A percentile compares a stretch with the other conserved stretches of the same genome.
These are phyloP conservation scores for Spathaspora sp. DNA, from an alignment of 1,139 yeast genomes.

Conservation along the genomic window DNA sequence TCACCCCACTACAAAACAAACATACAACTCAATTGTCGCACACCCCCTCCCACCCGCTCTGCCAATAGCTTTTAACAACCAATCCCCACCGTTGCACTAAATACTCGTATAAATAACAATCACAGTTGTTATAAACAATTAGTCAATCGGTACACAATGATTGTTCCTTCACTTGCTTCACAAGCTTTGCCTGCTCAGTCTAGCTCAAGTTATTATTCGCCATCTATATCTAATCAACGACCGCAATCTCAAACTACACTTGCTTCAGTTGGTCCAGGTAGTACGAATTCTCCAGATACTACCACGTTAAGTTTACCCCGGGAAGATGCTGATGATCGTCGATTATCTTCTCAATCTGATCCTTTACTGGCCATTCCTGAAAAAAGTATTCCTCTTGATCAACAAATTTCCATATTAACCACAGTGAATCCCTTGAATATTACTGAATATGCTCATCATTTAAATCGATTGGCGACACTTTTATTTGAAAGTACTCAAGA, in stretches of 20 bases:
- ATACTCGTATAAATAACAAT: not conserved
- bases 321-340: not conserved
- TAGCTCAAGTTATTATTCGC: not conserved
- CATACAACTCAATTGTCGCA: conserved; percentile 1
- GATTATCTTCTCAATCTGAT: conserved; percentile 1
- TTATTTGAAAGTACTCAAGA: conserved; percentile 21
- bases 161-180: conserved; percentile 6
- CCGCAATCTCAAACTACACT: conserved; percentile 2
- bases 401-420: conserved; percentile 29
- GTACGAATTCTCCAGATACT: conserved; percentile 2
- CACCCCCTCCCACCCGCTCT: not conserved
- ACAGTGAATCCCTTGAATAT: conserved; percentile 30
- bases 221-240: conserved; percentile 2
- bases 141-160: not conserved
- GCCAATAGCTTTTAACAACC: not conserved
- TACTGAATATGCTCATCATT: conserved; percentile 41
- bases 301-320: conserved; percentile 2
- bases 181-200: not conserved
- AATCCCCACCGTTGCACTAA: not conserved
- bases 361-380: conserved; percentile 2
- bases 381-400: conserved; percentile 20
- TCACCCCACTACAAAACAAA: not conserved
- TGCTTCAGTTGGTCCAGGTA: not conserved
- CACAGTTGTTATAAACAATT: not conserved
- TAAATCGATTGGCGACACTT: conserved; percentile 31